phyloP scores from a whole-genome alignment of 139 green algal genomes.

The Haematococcus sp. region DNA sequence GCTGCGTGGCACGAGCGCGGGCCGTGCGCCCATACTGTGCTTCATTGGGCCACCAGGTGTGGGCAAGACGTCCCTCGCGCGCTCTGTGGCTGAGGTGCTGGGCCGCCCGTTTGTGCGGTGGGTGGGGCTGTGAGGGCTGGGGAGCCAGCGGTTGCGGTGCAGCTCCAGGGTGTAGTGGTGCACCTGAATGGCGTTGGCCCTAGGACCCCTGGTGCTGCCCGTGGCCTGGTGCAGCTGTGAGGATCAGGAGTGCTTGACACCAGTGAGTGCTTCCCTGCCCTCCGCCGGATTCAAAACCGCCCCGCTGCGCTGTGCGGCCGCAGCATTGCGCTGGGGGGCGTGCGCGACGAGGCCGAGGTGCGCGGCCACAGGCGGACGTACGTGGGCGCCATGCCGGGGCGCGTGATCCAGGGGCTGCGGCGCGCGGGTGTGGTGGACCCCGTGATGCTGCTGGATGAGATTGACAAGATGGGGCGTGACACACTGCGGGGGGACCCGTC shows the following conservation, averaged over 20 bases:
- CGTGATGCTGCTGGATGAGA: slow-evolving; percentile 95
- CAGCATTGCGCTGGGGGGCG: slow-evolving; percentile 85
- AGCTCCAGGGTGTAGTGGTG: too few species aligned
- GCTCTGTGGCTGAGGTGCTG: slow-evolving; percentile 64
- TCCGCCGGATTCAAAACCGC: too few species aligned
- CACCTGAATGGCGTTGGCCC: too few species aligned
- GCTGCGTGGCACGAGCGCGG: slow-evolving; percentile 61
- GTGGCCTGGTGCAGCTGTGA: too few species aligned
- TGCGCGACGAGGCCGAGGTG: slow-evolving; percentile 91
- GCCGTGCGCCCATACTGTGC: slow-evolving; percentile 71
- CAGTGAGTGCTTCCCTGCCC: too few species aligned
- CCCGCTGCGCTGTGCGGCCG: background rate
- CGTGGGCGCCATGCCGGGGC: slow-evolving; percentile 94
- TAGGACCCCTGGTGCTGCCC: too few species aligned
- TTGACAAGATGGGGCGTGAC: slow-evolving; percentile 87
- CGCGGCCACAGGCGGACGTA: slow-evolving; percentile 90
- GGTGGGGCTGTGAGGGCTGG: background rate
- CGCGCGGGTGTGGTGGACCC: slow-evolving; percentile 71
- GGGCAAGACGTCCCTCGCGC: slow-evolving; percentile 86
- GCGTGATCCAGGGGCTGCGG: slow-evolving; percentile 27
- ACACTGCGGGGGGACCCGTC: slow-evolving; percentile 31
- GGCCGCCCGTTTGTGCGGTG: slow-evolving; percentile 44
- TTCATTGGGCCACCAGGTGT: slow-evolving; percentile 88
- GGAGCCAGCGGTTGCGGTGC: too few species aligned
- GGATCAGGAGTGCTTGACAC: too few species aligned